Evolutionary conservation across 1,284 basidiomycete species (phyloP).

Genomic region (Fomitiporia mediterranea): DNA sequence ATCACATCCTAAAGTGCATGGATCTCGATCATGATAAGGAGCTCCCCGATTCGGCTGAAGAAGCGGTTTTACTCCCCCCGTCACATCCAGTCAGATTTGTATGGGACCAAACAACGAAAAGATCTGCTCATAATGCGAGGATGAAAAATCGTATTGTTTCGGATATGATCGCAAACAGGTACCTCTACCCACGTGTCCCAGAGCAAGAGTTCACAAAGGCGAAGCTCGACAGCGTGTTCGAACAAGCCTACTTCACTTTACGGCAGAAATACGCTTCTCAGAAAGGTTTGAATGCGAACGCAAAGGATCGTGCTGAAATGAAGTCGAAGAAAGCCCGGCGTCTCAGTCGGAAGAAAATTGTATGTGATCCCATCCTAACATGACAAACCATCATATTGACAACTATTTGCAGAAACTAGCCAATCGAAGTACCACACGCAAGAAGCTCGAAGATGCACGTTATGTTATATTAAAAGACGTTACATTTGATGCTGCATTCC

Average conservation of each 20-base stretch:
- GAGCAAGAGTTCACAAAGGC: conserved; percentile 62
- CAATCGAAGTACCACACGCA: conserved; percentile 53
- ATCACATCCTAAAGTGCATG: conserved; percentile 57
- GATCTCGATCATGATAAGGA: conserved; percentile 47
- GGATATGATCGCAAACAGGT: conserved; percentile 52
- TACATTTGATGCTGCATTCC: conserved; percentile 61
- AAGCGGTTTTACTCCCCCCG: conserved; percentile 40
- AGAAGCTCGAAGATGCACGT: conserved; percentile 42
- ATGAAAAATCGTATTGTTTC: conserved; percentile 62
- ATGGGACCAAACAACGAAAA: conserved; percentile 68
- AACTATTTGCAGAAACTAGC: conserved; percentile 51
- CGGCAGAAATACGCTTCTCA: conserved; percentile 62
- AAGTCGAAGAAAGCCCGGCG: conserved; percentile 60
- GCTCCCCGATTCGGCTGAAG: conserved; percentile 55
- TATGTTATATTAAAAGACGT: conserved; percentile 58
- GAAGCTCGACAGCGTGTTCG: conserved; percentile 56
- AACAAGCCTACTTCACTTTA: conserved; percentile 64
- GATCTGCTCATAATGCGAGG: conserved; percentile 61
- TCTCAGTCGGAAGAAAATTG: conserved; percentile 53
- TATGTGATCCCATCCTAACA: conserved; percentile 31
- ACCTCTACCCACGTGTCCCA: conserved; percentile 55
- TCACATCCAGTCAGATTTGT: conserved; percentile 63
- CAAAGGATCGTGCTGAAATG: conserved; percentile 42
- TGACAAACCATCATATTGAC: background rate
- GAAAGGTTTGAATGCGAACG: conserved; percentile 21